These are phyloP conservation scores for Suhomyces chickasaworum DNA, from an alignment of 1,139 yeast species.

Conservation along the genomic window DNA sequence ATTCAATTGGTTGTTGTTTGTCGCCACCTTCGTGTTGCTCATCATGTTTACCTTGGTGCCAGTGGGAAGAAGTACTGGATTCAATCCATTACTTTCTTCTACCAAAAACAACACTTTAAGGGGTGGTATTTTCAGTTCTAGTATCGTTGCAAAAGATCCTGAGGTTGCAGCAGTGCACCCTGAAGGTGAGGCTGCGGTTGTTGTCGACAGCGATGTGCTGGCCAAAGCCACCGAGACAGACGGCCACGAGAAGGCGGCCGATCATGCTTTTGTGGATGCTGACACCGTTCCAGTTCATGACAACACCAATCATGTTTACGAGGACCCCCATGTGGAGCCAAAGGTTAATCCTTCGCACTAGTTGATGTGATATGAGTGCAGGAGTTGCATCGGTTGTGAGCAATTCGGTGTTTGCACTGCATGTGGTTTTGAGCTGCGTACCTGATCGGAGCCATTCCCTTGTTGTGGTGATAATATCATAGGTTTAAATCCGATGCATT, in stretches of 20 bases:
- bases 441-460: too few relatives aligned
- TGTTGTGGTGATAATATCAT: too few relatives aligned
- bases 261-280: neutral
- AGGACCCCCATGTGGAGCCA: neutral
- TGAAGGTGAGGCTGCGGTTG: neutral
- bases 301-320: neutral
- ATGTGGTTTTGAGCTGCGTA: too few relatives aligned
- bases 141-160: neutral
- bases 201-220: constrained; percentile 4
- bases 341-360: neutral
- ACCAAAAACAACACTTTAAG: neutral
- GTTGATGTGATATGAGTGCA: too few relatives aligned
- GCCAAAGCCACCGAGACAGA: constrained; percentile 5
- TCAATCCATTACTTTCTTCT: constrained; percentile 1
- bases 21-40: constrained; percentile 25
- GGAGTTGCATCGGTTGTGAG: neutral
- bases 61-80: neutral
- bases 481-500: too few relatives aligned
- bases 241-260: constrained; percentile 3
- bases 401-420: neutral
- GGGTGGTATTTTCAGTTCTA: constrained; percentile 9
- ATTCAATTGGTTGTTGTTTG: constrained; percentile 31
- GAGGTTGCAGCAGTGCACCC: neutral
- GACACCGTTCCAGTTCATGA: neutral
- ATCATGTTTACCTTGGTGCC: constrained; percentile 29